Conservation (phyloP, 1,284 basidiomycete species). For the Amylostereum chailletii region DNA sequence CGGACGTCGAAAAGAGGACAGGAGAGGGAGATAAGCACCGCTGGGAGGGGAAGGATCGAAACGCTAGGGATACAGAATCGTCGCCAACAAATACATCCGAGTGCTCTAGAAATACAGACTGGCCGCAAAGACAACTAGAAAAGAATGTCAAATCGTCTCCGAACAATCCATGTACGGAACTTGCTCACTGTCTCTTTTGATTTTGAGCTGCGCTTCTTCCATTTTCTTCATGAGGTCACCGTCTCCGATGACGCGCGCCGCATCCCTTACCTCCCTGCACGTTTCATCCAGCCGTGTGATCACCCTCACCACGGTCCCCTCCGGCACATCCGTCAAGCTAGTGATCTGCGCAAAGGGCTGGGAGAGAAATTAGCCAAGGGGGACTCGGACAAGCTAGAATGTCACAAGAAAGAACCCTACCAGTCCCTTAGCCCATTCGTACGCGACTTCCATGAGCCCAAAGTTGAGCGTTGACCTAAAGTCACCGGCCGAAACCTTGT, state of each 20-base stretch:
- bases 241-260: slow-evolving; percentile 96
- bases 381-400: slow-evolving; percentile 1
- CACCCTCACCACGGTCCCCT: slow-evolving; percentile 94
- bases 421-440: slow-evolving; percentile 99
- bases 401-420: slow-evolving; percentile 33
- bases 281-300: slow-evolving; percentile 97
- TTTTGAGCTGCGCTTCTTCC: slow-evolving; percentile 90
- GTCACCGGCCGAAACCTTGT: slow-evolving; percentile 75
- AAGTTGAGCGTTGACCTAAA: slow-evolving; percentile 75
- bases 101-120: slow-evolving; percentile 76
- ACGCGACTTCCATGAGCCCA: slow-evolving; percentile 91
- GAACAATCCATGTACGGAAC: not conserved
- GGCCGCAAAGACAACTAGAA: slow-evolving; percentile 74
- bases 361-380: slow-evolving; percentile 3
- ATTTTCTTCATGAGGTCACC: slow-evolving; percentile 94
- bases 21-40: not conserved
- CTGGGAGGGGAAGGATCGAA: slow-evolving; percentile 3
- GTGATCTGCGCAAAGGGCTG: slow-evolving; percentile 96
- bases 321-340: slow-evolving; percentile 86
- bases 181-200: slow-evolving; percentile 86
- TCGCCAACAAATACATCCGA: not conserved
- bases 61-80: slow-evolving; percentile 4
- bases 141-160: not conserved
- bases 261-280: slow-evolving; percentile 94
- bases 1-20: not conserved